Percentiles rank a stretch among this genome's conserved stretches.
Conservation (phyloP, 2,329 filamentous ascomycete genomes). For the Rutstroemia sp. region DNA sequence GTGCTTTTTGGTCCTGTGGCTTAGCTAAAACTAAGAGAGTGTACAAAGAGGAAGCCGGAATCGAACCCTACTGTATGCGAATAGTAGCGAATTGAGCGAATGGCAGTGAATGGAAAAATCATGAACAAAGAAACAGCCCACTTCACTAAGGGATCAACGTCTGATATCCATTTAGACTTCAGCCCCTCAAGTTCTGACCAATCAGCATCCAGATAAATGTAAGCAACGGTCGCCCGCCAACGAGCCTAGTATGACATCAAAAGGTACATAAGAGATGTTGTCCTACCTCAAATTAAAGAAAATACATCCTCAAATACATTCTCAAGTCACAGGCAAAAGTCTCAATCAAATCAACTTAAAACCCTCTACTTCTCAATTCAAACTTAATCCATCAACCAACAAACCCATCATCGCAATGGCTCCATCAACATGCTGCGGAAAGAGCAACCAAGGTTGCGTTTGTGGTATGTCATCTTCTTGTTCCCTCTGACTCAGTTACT, state of each 20-base stretch:
- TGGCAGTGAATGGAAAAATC: no score
- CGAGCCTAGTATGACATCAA: no score
- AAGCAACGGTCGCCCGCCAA: neutral
- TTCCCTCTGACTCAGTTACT: neutral
- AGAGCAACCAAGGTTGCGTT: slow-evolving; percentile 21
- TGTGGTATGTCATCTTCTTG: slow-evolving; percentile 21
- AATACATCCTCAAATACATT: neutral
- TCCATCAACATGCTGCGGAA: slow-evolving; percentile 27
- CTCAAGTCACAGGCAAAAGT: neutral
- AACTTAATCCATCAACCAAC: neutral
- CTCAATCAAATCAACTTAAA: neutral
- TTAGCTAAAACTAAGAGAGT: no score
- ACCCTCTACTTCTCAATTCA: neutral
- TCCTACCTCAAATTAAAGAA: neutral
- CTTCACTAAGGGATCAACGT: no score
- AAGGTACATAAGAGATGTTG: neutral
- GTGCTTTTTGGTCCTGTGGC: no score
- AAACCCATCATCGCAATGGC: slow-evolving; percentile 18
- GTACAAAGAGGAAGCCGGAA: no score
- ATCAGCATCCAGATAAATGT: neutral
- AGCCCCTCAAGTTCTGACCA: neutral
- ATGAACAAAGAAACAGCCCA: no score
- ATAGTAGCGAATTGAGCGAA: no score
- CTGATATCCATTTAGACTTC: no score
- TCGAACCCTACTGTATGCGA: no score